A percentile compares a stretch with the other conserved stretches of the same genome.
Conservation (phyloP, 371 early-diverging fungal species). For the Apophysomyces trapeziformis region DNA sequence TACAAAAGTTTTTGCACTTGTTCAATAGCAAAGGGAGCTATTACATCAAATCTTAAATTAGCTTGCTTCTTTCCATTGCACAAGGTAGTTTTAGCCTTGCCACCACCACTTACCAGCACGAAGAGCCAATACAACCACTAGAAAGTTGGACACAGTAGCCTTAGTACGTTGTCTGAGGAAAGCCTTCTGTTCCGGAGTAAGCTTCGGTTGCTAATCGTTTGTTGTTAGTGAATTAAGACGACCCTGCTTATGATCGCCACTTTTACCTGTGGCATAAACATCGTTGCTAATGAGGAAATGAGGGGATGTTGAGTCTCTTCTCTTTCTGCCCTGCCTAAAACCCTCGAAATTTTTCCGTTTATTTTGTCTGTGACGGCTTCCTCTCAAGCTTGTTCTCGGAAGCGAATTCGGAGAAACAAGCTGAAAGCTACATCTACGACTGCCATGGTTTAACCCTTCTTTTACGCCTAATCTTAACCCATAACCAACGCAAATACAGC, state of each 20-base stretch:
- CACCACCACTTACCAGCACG: conserved; percentile 51
- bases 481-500: neutral
- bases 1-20: conserved; percentile 50
- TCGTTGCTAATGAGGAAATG: conserved; percentile 13
- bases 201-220: conserved; percentile 45
- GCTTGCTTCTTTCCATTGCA: no score
- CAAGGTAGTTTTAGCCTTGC: neutral
- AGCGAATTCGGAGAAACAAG: neutral
- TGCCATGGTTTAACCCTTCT: no score
- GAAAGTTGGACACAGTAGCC: conserved; percentile 49
- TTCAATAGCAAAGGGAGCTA: conserved; percentile 56
- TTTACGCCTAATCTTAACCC: neutral
- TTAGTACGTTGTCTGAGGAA: conserved; percentile 50
- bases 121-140: conserved; percentile 42
- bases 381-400: neutral
- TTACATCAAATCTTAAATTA: neutral
- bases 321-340: neutral
- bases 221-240: conserved; percentile 17
- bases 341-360: conserved; percentile 9
- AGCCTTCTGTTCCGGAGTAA: conserved; percentile 56
- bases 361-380: conserved; percentile 1
- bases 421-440: neutral
- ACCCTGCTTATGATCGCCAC: neutral
- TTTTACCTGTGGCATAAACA: conserved; percentile 38
- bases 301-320: neutral